Conservation (phyloP, 805 yeast genomes). For the Saccharomycopsis javanensis region DNA sequence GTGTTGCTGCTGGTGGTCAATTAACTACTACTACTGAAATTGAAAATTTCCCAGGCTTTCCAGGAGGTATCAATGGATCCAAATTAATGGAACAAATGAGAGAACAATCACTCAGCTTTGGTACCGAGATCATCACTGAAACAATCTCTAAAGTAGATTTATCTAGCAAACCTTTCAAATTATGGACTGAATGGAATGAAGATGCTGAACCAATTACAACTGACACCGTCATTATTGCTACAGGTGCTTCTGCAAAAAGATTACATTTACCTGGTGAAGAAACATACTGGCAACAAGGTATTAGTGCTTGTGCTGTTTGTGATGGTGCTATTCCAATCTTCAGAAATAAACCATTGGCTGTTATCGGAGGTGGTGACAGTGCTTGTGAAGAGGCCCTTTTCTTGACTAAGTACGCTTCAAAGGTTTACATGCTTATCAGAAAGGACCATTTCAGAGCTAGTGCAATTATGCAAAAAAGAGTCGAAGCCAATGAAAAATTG, state of each 20-base stretch:
- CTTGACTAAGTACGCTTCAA: slow-evolving; percentile 94
- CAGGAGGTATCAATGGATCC: slow-evolving; percentile 80
- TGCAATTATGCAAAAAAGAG: slow-evolving; percentile 94
- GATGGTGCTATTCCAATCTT: slow-evolving; percentile 99
- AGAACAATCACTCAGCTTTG: slow-evolving; percentile 76
- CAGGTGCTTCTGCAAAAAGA: slow-evolving; percentile 98
- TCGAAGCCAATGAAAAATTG: slow-evolving; percentile 69
- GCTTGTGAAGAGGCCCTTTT: slow-evolving; percentile 99
- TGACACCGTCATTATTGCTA: slow-evolving; percentile 86
- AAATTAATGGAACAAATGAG: slow-evolving; percentile 92
- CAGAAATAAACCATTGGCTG: slow-evolving; percentile 96
- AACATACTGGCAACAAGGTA: slow-evolving; percentile 97
- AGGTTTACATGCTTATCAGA: slow-evolving; percentile 88
- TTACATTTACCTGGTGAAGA: slow-evolving; percentile 94
- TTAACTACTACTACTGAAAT: slow-evolving; percentile 97
- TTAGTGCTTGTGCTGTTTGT: slow-evolving; percentile 99
- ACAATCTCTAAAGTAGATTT: slow-evolving; percentile 90
- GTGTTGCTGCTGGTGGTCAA: slow-evolving; percentile 98
- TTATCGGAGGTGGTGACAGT: slow-evolving; percentile 98
- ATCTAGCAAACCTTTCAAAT: slow-evolving; percentile 81
- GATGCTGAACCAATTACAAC: slow-evolving; percentile 76
- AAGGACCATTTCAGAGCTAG: slow-evolving; percentile 93
- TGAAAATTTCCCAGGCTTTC: slow-evolving; percentile 99
- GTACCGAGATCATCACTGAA: slow-evolving; percentile 91
- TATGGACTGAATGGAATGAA: slow-evolving; percentile 94